Percentiles rank a stretch among this genome's conserved stretches.
Evolutionary conservation across 2,329 filamentous ascomycete genomes (phyloP).

Genomic region (Botrytis porri): DNA sequence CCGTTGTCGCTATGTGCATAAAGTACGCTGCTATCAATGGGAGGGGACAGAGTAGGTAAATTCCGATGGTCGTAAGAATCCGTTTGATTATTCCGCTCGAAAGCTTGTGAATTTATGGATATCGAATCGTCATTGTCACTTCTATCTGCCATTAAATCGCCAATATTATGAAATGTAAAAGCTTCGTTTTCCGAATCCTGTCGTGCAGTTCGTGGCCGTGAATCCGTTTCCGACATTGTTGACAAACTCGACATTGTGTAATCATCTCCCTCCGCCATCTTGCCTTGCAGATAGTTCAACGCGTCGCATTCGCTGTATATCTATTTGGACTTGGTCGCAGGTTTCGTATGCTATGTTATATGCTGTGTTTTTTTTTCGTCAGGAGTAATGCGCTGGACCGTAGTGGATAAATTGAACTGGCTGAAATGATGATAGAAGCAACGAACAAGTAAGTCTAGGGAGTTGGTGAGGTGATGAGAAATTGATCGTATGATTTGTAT

Average conservation of each 20-base stretch:
- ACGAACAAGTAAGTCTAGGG: not conserved
- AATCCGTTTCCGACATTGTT: conserved; percentile 21
- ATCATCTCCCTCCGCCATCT: conserved; percentile 36
- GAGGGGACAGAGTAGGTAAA: conserved; percentile 32
- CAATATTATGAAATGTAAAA: conserved; percentile 33
- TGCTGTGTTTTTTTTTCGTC: conserved; percentile 10
- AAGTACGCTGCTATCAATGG: conserved; percentile 33
- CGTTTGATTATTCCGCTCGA: conserved; percentile 27
- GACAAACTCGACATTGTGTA: conserved; percentile 13
- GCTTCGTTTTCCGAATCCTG: conserved; percentile 33
- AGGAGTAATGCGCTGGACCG: conserved; percentile 25
- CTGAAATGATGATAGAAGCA: not conserved
- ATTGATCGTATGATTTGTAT: not conserved
- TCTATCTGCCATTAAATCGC: conserved; percentile 34
- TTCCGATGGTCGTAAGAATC: conserved; percentile 30
- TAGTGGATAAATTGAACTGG: not conserved
- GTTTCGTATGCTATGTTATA: not conserved
- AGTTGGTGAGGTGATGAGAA: not conserved
- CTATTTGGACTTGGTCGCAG: not conserved
- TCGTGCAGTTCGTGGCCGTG: conserved; percentile 33
- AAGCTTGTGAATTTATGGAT: conserved; percentile 25
- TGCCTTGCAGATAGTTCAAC: conserved; percentile 23
- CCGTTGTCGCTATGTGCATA: conserved; percentile 33
- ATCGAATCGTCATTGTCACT: conserved; percentile 31
- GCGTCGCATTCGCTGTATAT: conserved; percentile 32